phyloP scores from a whole-genome alignment of 139 green algal species.

The Pedinophyceae sp. region DNA sequence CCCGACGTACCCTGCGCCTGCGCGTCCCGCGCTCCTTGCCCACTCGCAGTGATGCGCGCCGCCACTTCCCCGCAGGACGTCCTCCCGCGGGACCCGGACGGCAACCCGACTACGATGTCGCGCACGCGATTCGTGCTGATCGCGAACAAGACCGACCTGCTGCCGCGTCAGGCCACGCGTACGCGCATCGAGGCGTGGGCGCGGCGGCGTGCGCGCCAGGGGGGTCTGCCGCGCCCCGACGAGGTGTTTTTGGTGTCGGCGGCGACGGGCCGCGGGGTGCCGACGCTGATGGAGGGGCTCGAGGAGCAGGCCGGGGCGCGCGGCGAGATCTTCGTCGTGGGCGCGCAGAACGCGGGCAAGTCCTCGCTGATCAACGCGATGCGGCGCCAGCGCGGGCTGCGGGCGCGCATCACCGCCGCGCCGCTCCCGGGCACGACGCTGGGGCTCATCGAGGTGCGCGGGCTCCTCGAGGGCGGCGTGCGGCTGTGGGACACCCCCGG shows the following conservation, averaged over 20 bases:
- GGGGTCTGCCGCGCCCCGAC: conserved; percentile 28
- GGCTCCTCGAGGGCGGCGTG: conserved; percentile 53
- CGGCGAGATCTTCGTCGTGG: conserved; percentile 89
- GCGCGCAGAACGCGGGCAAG: conserved; percentile 73
- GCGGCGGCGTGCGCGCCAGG: conserved; percentile 26
- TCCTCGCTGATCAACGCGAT: conserved; percentile 86
- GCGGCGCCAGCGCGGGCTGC: conserved; percentile 2
- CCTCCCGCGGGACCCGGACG: not conserved
- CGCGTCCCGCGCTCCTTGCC: no score
- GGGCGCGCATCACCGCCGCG: conserved; percentile 47
- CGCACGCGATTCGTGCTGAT: conserved; percentile 49
- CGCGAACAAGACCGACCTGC: conserved; percentile 86
- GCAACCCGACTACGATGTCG: conserved; percentile 1
- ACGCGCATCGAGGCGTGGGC: conserved; percentile 45
- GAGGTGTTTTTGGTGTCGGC: conserved; percentile 43
- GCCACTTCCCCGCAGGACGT: no score
- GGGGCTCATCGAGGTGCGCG: conserved; percentile 56
- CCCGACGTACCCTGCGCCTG: no score
- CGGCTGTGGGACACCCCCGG: conserved; percentile 85
- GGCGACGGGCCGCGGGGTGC: conserved; percentile 26
- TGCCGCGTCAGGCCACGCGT: conserved; percentile 38
- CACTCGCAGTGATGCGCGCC: no score
- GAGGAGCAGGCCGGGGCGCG: conserved; percentile 26
- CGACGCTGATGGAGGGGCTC: conserved; percentile 12
- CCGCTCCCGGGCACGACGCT: conserved; percentile 86